These are phyloP conservation scores for Glycine tomentella DNA, from an alignment of 306 rosid species.

Conservation along the genomic window DNA sequence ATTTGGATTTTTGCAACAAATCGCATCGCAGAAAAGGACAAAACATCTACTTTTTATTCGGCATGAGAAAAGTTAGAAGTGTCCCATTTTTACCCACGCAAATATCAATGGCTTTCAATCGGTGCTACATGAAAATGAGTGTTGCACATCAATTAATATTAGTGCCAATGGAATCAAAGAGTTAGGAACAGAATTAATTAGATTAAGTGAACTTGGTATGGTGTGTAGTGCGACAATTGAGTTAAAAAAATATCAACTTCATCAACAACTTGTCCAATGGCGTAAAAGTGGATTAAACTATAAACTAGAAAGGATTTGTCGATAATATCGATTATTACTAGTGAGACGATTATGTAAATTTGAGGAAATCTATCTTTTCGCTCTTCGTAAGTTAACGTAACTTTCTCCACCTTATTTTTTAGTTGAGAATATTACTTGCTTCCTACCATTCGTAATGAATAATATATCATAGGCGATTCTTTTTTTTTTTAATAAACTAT, in stretches of 20 bases:
- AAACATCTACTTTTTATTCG: neutral
- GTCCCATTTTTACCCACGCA: conserved; percentile 15
- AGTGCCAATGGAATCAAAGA: neutral
- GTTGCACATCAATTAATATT: conserved; percentile 4
- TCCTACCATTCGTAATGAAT: neutral
- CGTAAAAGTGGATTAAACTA: conserved; percentile 5
- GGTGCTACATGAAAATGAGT: neutral
- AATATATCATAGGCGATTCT: neutral
- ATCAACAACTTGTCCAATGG: conserved; percentile 45
- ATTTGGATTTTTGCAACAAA: conserved; percentile 21
- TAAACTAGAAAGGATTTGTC: neutral
- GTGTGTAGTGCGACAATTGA: neutral
- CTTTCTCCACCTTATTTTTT: neutral
- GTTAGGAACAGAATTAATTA: neutral
- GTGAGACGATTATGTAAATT: neutral
- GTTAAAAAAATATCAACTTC: conserved; percentile 39
- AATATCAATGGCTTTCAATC: conserved; percentile 2
- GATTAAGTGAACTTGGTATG: conserved; percentile 10
- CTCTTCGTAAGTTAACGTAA: neutral
- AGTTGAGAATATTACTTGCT: conserved; percentile 27
- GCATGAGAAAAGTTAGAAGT: neutral
- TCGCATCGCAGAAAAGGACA: conserved; percentile 11
- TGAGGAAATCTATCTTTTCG: neutral
- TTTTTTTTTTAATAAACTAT: too few relatives aligned
- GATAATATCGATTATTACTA: conserved; percentile 18